Percentiles rank a stretch among this genome's conserved stretches.
These are phyloP conservation scores for Austroboletus eburneus DNA, from an alignment of 768 basidiomycete genomes.

Conservation along the genomic window DNA sequence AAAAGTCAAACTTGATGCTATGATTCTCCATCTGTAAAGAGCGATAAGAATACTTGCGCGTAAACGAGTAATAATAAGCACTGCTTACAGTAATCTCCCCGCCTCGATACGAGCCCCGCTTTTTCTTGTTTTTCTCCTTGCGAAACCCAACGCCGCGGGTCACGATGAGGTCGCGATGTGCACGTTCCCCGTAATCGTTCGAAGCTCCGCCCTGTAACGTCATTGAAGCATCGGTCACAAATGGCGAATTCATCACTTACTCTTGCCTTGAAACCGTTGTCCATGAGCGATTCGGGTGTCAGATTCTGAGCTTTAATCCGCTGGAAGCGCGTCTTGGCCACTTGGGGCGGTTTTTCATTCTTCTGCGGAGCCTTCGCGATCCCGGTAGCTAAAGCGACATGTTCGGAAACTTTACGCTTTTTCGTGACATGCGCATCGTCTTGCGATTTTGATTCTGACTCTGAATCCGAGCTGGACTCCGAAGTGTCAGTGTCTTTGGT, in stretches of 20 bases:
- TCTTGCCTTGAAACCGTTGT: constrained; percentile 81
- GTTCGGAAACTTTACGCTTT: constrained; percentile 55
- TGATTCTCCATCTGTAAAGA: constrained; percentile 66
- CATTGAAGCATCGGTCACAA: background rate
- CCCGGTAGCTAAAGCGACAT: constrained; percentile 37
- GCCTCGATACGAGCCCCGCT: constrained; percentile 88
- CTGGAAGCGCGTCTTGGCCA: constrained; percentile 68
- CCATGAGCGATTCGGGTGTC: constrained; percentile 33
- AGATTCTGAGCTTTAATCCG: constrained; percentile 69
- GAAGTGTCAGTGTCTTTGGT: constrained; percentile 5
- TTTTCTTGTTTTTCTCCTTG: constrained; percentile 99
- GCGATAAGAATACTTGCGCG: constrained; percentile 1
- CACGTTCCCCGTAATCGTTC: constrained; percentile 86
- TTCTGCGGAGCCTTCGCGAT: background rate
- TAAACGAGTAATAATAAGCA: background rate
- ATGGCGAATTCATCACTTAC: constrained; percentile 38
- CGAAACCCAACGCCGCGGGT: constrained; percentile 94
- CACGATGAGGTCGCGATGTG: constrained; percentile 83
- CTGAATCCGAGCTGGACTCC: constrained; percentile 24
- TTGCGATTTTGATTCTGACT: constrained; percentile 1
- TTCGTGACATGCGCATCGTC: constrained; percentile 40
- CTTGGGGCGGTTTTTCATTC: constrained; percentile 28
- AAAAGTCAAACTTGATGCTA: constrained; percentile 80
- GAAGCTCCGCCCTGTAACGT: constrained; percentile 49
- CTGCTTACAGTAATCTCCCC: constrained; percentile 87